These are phyloP conservation scores for Dioscorea dumetorum DNA, from an alignment of 106 monocot genomes.

Conservation along the genomic window DNA sequence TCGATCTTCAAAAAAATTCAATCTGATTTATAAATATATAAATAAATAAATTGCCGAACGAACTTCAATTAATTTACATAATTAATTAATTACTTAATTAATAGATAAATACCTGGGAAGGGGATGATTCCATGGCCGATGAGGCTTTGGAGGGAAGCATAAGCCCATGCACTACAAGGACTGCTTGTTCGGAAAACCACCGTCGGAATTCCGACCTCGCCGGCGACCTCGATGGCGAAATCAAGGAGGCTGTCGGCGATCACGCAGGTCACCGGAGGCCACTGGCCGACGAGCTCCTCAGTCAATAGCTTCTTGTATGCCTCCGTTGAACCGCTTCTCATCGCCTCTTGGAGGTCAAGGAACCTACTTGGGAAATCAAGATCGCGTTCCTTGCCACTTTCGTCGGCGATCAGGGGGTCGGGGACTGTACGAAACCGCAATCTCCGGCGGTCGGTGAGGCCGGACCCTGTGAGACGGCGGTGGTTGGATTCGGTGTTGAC, in stretches of 20 bases:
- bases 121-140: constrained; percentile 25
- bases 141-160: constrained; percentile 15
- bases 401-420: constrained; percentile 20
- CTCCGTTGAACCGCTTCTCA: not conserved
- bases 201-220: constrained; percentile 20
- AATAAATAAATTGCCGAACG: not conserved
- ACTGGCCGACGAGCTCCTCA: not conserved
- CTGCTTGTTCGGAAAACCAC: constrained; percentile 30
- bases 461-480: constrained; percentile 10
- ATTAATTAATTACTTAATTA: not conserved
- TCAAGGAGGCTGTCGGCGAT: constrained; percentile 21
- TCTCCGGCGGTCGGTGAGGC: not conserved
- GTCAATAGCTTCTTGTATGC: constrained; percentile 7
- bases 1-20: too few relatives aligned
- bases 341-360: constrained; percentile 2
- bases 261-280: constrained; percentile 27
- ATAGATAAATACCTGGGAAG: constrained; percentile 7
- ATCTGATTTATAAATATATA: too few relatives aligned
- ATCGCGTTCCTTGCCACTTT: not conserved
- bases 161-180: constrained; percentile 30
- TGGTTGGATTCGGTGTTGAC: constrained; percentile 29
- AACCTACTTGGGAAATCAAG: not conserved
- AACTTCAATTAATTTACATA: not conserved
- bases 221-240: constrained; percentile 6
- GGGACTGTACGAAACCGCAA: constrained; percentile 17